Evolutionary conservation across 2,329 filamentous ascomycete species (phyloP), one percentile per base, ranked within the genome.

Genomic region (Neopestalotiopsis rosae): DNA sequence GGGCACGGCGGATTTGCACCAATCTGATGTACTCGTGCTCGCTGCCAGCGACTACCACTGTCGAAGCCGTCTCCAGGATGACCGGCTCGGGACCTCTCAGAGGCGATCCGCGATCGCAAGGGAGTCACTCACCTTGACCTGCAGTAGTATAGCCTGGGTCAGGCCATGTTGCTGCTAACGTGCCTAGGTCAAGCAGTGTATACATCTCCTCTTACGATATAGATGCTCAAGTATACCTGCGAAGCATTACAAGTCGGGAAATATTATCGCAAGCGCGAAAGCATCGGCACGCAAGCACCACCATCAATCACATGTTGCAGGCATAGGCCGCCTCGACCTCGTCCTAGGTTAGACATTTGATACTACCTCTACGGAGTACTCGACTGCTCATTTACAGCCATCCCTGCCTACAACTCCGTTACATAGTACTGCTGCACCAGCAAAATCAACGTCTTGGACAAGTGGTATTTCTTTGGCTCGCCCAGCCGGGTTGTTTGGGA

Each of bases 11-110:
- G 38, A 49, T 28, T 28, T 38, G n/a, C 34, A 49, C 61, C 61
- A 64, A 64, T 64, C 38, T 64, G 61, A 24, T 28, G 40, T 14
- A 32, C 59, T 34, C 38, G 34, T 38, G 17, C 61, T n/a, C 24
- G 40, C 38, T 45, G 20, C 61, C 40, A 20, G n/a, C 38, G 28
- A 38, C 61, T 38, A 28, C 24, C 24, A 28, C 24, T 28, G 24
- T 28, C 24, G 40, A 59, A 59, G 57, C 57, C 57, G 57, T 34
- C 45, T 38, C 45, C 17, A 52, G 45, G 45, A 52, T 52, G 45
- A 4, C 45, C 45, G 45, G 45, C 45, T 52, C 45, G 45, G 45
- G 45, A 20, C 45, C 45, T 52, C 45, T 52, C 45, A 52, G 14
- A 52, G 42, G n/a, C 17, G 45, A 52, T 52, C 45, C 45, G 45